Conservation (phyloP, 352 stramenopile genomes). For the Globisporangium alternatum region DNA sequence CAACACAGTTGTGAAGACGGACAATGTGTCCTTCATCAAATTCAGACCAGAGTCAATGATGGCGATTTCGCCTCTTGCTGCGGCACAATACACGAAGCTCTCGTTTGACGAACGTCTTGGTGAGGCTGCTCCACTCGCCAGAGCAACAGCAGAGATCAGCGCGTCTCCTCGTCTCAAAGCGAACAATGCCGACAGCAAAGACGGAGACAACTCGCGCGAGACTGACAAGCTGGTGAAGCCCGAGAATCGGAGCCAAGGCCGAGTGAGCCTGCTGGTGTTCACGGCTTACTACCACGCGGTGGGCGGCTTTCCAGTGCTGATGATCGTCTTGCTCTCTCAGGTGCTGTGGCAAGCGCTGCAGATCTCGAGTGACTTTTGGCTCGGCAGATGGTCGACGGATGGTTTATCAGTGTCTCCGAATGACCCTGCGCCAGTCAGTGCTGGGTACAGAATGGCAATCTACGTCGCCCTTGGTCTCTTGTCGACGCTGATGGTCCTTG, state of each 20-base stretch:
- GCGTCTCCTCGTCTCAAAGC: background rate
- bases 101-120: constrained; percentile 15
- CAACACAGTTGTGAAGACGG: background rate
- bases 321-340: constrained; percentile 52
- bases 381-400: constrained; percentile 82
- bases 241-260: constrained; percentile 27
- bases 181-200: too few species aligned
- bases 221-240: constrained; percentile 26
- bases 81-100: background rate
- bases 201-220: background rate
- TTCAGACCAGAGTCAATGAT: background rate
- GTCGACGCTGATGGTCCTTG: constrained; percentile 38
- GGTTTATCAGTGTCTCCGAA: constrained; percentile 28
- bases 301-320: constrained; percentile 33
- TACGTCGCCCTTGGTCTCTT: constrained; percentile 40
- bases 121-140: constrained; percentile 9
- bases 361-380: constrained; percentile 89
- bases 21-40: background rate
- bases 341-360: constrained; percentile 67
- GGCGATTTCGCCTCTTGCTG: background rate
- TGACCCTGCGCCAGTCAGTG: constrained; percentile 26
- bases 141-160: background rate
- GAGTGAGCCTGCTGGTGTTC: constrained; percentile 31
- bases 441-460: constrained; percentile 35
- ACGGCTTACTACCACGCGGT: constrained; percentile 35